phyloP scores from a whole-genome alignment of 2,329 filamentous ascomycete genomes.

The Sordariomycetes sp. region DNA sequence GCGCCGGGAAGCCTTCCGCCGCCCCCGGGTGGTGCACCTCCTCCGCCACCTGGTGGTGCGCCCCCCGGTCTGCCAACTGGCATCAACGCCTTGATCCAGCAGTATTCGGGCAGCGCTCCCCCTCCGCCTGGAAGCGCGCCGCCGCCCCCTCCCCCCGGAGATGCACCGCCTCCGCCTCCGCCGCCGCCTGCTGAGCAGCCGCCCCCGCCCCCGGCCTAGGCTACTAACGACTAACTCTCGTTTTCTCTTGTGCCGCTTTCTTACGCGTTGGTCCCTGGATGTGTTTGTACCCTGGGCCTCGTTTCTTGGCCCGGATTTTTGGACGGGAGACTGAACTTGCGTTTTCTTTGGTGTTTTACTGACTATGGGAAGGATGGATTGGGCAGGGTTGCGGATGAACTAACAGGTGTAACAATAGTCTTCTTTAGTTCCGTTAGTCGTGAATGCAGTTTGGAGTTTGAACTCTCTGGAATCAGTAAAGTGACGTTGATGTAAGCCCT shows the following conservation, averaged over 20 bases:
- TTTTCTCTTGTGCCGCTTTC: neutral
- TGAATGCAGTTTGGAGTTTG: too few species aligned
- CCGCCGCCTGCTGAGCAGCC: constrained; percentile 16
- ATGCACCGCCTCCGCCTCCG: constrained; percentile 54
- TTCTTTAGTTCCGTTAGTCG: too few species aligned
- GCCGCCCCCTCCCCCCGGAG: constrained; percentile 46
- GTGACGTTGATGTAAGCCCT: too few species aligned
- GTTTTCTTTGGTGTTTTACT: too few species aligned
- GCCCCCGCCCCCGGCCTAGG: neutral
- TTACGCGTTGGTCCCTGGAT: neutral
- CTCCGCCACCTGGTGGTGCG: constrained; percentile 19
- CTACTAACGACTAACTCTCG: neutral
- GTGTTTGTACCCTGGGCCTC: neutral
- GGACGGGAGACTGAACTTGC: too few species aligned
- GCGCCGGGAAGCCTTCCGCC: constrained; percentile 28
- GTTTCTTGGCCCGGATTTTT: too few species aligned
- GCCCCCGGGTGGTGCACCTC: constrained; percentile 28
- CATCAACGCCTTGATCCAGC: constrained; percentile 56
- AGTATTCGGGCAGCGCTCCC: constrained; percentile 42
- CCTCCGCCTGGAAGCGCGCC: constrained; percentile 41
- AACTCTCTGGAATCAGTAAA: too few species aligned
- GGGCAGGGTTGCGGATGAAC: too few species aligned
- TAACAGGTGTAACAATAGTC: too few species aligned
- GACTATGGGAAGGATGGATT: too few species aligned
- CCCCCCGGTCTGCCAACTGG: constrained; percentile 45